Evolutionary conservation across 1,284 basidiomycete species (phyloP).

Genomic region (Pseudozyma tsukubaensis): DNA sequence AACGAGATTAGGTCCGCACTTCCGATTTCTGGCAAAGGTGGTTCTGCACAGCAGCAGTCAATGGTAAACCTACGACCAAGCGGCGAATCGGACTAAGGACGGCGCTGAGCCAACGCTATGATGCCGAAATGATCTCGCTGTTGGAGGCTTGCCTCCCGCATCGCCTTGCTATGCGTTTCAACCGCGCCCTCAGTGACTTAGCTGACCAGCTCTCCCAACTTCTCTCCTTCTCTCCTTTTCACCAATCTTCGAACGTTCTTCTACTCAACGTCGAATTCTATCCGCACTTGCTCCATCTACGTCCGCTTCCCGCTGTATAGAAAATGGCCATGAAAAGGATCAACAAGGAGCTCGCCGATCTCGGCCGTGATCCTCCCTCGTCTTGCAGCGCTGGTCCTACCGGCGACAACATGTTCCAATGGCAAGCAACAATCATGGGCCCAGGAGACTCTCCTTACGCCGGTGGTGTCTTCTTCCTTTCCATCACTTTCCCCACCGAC

Average conservation of each 20-base stretch:
- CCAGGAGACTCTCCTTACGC: constrained; percentile 66
- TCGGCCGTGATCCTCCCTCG: constrained; percentile 68
- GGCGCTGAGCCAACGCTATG: too few species aligned
- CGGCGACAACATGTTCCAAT: constrained; percentile 69
- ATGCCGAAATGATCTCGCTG: too few species aligned
- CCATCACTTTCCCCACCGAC: constrained; percentile 77
- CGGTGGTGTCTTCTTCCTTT: constrained; percentile 66
- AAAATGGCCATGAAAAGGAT: constrained; percentile 69
- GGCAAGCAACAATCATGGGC: constrained; percentile 69
- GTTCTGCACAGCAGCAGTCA: too few species aligned
- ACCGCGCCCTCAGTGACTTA: too few species aligned
- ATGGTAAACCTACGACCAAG: too few species aligned
- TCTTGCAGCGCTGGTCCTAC: constrained; percentile 68
- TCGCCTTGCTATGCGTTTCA: too few species aligned
- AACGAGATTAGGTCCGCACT: too few species aligned
- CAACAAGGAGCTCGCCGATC: constrained; percentile 68
- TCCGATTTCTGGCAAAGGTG: too few species aligned
- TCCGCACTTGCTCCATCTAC: not conserved
- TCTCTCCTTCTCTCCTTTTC: too few species aligned
- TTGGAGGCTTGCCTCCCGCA: too few species aligned
- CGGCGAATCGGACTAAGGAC: too few species aligned
- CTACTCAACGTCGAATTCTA: not conserved
- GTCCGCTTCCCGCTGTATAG: constrained; percentile 6
- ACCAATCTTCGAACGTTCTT: not conserved
- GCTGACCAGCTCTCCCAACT: too few species aligned